Conservation (phyloP, 176 grass and related monocot genomes). For the bread wheat (Triticum aestivum) region DNA sequence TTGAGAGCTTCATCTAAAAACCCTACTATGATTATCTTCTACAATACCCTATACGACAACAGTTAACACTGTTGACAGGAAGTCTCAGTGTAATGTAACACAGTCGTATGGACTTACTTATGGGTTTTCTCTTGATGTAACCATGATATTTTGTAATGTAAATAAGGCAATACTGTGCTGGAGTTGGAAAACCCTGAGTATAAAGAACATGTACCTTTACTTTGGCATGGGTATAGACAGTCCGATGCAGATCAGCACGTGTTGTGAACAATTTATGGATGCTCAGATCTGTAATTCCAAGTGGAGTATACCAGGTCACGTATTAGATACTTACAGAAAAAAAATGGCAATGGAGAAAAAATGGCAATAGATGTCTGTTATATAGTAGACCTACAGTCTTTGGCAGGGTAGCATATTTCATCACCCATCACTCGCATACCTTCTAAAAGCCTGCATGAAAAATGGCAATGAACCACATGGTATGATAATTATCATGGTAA, state of each 20-base stretch:
- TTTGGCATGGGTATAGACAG: constrained; percentile 95
- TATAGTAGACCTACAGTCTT: constrained; percentile 75
- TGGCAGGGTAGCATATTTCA: constrained; percentile 97
- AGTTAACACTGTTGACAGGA: neutral
- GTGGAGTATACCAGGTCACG: constrained; percentile 21
- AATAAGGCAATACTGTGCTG: neutral
- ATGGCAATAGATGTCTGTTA: neutral
- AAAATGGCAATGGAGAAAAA: neutral
- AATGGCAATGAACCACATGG: neutral
- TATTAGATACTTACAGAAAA: constrained; percentile 5
- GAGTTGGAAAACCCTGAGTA: neutral
- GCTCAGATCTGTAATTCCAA: constrained; percentile 62
- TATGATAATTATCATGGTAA: neutral
- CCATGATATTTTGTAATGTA: neutral
- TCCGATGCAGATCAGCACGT: constrained; percentile 85
- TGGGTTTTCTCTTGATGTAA: neutral
- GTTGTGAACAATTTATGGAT: constrained; percentile 90
- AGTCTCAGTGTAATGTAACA: neutral
- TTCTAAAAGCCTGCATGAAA: constrained; percentile 55
- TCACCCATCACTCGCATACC: constrained; percentile 83
- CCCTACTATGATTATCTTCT: neutral
- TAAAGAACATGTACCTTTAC: constrained; percentile 62
- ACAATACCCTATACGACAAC: neutral
- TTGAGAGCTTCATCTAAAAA: neutral
- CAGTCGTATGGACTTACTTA: neutral